Conservation (phyloP, 2,329 filamentous ascomycete genomes). For the Arthroderma sp. region DNA sequence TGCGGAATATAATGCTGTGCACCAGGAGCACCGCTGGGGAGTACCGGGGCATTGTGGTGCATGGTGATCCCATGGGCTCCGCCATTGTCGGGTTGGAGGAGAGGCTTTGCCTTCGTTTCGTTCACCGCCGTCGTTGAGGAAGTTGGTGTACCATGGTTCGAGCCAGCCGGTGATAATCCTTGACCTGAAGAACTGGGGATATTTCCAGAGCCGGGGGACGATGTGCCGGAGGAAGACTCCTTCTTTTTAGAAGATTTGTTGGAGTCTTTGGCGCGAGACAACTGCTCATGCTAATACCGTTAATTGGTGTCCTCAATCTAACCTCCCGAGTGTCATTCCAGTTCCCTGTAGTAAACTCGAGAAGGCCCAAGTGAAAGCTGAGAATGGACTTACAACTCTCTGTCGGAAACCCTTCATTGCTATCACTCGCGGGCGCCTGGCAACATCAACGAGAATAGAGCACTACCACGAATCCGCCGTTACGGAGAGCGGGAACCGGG, state of each 20-base stretch:
- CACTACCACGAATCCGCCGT: too few species aligned
- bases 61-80: conserved; percentile 15
- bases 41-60: conserved; percentile 16
- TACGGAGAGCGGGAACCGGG: not conserved
- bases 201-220: conserved; percentile 51
- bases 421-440: conserved; percentile 29
- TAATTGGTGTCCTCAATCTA: conserved; percentile 25
- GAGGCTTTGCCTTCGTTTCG: conserved; percentile 71
- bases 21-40: conserved; percentile 18
- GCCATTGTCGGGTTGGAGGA: conserved; percentile 27
- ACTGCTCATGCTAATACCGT: conserved; percentile 57
- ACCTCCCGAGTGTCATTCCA: not conserved
- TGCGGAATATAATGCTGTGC: conserved; percentile 28
- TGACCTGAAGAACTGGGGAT: conserved; percentile 18
- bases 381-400: conserved; percentile 66
- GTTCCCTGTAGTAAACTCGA: too few species aligned
- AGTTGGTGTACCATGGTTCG: conserved; percentile 60
- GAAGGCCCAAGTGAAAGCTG: too few species aligned
- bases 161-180: conserved; percentile 45
- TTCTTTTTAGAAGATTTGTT: conserved; percentile 65
- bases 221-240: conserved; percentile 52
- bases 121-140: conserved; percentile 80
- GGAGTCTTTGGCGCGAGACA: conserved; percentile 77
- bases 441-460: conserved; percentile 9
- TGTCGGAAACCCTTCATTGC: conserved; percentile 94